Conservation (phyloP, 2,329 filamentous ascomycete species). For the Pseudogymnoascus sp. region DNA sequence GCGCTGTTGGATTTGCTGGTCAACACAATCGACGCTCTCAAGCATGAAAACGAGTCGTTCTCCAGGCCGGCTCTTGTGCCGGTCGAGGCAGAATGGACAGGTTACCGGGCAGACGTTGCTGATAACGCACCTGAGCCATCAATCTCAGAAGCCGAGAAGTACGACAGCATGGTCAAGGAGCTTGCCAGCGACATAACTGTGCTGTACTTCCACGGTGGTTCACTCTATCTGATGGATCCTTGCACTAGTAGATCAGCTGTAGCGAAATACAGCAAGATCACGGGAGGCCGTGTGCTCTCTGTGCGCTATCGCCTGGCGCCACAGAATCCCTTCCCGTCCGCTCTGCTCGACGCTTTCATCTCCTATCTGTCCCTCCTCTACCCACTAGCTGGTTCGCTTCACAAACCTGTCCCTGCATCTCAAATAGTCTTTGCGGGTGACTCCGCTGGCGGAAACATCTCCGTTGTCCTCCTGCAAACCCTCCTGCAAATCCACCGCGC, state of each 20-base stretch:
- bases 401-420: constrained; percentile 54
- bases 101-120: constrained; percentile 51
- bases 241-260: constrained; percentile 52
- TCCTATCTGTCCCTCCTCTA: constrained; percentile 67
- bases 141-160: constrained; percentile 57
- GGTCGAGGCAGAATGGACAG: constrained; percentile 70
- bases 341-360: constrained; percentile 63
- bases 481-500: constrained; percentile 55
- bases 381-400: constrained; percentile 60
- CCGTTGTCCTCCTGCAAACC: constrained; percentile 58
- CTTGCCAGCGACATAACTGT: constrained; percentile 54
- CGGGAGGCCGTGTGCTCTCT: constrained; percentile 61
- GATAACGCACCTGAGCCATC: constrained; percentile 43
- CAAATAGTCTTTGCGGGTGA: constrained; percentile 69
- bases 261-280: constrained; percentile 58
- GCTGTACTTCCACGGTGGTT: constrained; percentile 71
- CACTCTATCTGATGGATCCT: constrained; percentile 66
- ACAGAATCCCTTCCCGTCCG: constrained; percentile 66
- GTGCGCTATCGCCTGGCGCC: constrained; percentile 70
- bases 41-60: constrained; percentile 28
- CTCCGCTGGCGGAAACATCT: constrained; percentile 64
- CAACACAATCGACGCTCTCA: constrained; percentile 48
- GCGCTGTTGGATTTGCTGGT: constrained; percentile 50
- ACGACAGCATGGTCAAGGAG: constrained; percentile 59
- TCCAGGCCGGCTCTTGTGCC: constrained; percentile 44